Base-by-base conservation (phyloP, 345 rosid genomes). In the thale cress (Arabidopsis thaliana) region DNA sequence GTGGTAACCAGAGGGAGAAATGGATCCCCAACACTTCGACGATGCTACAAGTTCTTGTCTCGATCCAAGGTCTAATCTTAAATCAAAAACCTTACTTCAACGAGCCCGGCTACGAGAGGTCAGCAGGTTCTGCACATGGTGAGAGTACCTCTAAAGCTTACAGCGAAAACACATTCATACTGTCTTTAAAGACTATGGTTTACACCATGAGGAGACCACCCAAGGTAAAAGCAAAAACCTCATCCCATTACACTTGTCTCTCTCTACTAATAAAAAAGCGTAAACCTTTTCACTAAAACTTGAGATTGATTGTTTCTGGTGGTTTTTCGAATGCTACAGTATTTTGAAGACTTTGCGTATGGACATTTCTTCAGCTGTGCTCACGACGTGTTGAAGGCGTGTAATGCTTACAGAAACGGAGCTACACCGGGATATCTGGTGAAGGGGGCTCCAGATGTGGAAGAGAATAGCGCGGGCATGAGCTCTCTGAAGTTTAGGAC, bases 61-160 rank as follows among this genome's bases (percentile, higher is more conserved):
- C 98, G 20, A 91, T 94, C 72, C 98, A 94, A 80, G 97, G 91
- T 46, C 83, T 94, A 78, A 90, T 94, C 69, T 84, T 94, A 83
- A 91, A 94, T 74, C 82, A 84, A 58, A 82, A 87, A 59, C 98
- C 98, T 45, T 94, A 78, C 80, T 91, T 85, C 74, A 94, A 94
- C 78, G 98, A 91, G 85, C 98, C 98, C 40, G 96, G 96, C 14
- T 85, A 45, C 66, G 96, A 71, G 72, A 46, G 22, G 13, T 4
- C 30, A 22, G 79, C 75, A 20, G 90, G 95, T 62, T 61, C 91
- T n/a, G 40, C 25, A 20, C 0, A 12, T 0, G 93, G 96, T 24
- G 89, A 89, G 78, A 11, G 8, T 5, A 12, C 4, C 12, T 85
- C 96, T n/a, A 79, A 63, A 57, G 61, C 75, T 49, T 90, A 91